Evolutionary conservation across 2,329 filamentous ascomycete genomes (phyloP), one percentile per base, ranked within the genome.

Genomic region (Fusarium xyrophilum): DNA sequence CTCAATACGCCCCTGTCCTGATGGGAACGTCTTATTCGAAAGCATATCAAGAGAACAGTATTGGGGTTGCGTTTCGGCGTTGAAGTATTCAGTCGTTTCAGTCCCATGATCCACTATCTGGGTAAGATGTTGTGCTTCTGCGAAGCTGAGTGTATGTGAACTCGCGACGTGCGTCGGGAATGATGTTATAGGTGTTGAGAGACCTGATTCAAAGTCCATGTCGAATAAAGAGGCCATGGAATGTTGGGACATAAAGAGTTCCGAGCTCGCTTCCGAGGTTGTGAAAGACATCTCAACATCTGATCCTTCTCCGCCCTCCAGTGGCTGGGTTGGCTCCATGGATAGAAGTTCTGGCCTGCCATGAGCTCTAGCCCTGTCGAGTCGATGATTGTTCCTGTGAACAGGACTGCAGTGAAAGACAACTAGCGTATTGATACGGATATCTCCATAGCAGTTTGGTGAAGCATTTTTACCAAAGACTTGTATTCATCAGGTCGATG

Each of bases 161-260:
- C n/a, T n/a, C n/a, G n/a, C n/a, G n/a, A n/a, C 12, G 2, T 35
- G 0, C 12, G 8, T 14, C 19, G 11, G 2, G 7, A 8, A 19
- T 9, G 3, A 4, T 5, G 46, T 0, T 33, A 15, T 11, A 1
- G 30, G 12, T 2, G 21, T 25, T 14, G 6, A 8, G 7, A 6
- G 4, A 3, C 1, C 6, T n/a, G 30, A 0, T 25, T n/a, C 6
- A n/a, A 15, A 6, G 4, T 48, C 21, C 0, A 3, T 0, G 9
- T n/a, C 17, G 1, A 48, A 3, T 1, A 1, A 5, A 14, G 21
- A 35, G 17, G 21, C 1, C 12, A 25, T 35, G 1, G 3, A 25
- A 6, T 8, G 0, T 8, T 25, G 15, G 10, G 2, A 0, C 1
- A 21, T 35, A 3, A 5, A 25, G 2, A 2, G 2, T 8, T 8